Evolutionary conservation across 306 rosid genomes (phyloP), one percentile per base, ranked within the genome.

Genomic region (Gleditsia sinensis): DNA sequence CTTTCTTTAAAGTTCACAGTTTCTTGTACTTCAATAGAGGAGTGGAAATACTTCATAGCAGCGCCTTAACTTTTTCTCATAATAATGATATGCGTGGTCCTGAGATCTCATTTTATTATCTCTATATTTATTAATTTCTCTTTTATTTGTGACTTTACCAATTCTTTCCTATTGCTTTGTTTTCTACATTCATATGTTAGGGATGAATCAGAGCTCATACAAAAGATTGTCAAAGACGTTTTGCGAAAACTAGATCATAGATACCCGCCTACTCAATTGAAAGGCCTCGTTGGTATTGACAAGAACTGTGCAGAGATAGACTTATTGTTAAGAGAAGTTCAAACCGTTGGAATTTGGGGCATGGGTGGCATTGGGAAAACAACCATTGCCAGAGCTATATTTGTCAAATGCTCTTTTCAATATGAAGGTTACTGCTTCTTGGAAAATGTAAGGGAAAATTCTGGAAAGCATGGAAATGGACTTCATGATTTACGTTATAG

Each of bases 311-410:
- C 54, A 65, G 14, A 30, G 6, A 8, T 13, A 3, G 54, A 40
- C 42, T 42, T 17, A 23, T 42, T 42, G 24, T 25, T 65, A 12
- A 23, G 3, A 42, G 3, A 65, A 23, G 17, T 12, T 24, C 54
- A 42, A 65, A 25, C 20, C 37, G 24, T 65, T 65, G 53, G 69
- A 63, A 63, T 63, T 23, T 40, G 53, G 54, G 71, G 71, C 12
- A 39, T 63, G 69, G 34, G 53, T 21, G 69, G 69, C 2, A 63
- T 65, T 5, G 62, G 62, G 3, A 53, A 53, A 53, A 53, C 59
- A 21, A 56, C 63, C 11, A 28, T 56, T 12, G 50, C 69, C 8
- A 23, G 7, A 14, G 30, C 11, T 9, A 1, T 65, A 43, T 65
- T 40, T 42, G 17, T 1, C 23, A 65, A 42, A 42, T 43, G 23